Evolutionary conservation across 2,329 filamentous ascomycete species (phyloP), one percentile per base, ranked within the genome.

Genomic region (Colletotrichum gloeosporioides): DNA sequence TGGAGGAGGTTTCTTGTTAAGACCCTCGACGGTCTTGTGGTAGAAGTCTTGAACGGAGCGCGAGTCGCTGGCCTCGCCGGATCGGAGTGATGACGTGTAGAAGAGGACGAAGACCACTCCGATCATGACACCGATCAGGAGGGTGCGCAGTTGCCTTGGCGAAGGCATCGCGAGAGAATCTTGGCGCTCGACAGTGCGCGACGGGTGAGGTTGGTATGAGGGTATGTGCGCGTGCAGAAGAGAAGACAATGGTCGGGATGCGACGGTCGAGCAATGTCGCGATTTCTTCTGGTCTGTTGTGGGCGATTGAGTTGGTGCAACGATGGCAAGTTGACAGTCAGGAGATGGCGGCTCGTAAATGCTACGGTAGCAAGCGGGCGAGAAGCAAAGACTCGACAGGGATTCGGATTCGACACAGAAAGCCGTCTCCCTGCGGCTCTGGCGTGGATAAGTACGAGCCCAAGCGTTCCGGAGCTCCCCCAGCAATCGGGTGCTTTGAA

Each of bases 81-180:
- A 86, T 73, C 90, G 88, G 69, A 90, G 86, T 65, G 89, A 89
- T n/a, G 90, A 90, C 25, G 93, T 93, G 83, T 95, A 93, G 87
- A 96, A 95, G 79, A 98, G 87, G 71, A 94, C 86, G 62, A 93
- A 89, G 79, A 96, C 85, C 76, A 96, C 85, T 75, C 91, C 87
- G 78, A 92, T 88, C 79, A 96, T 79, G 72, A 93, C 88, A 73
- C 93, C 87, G 80, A 96, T 87, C 78, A 91, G 87, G 72, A 95
- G 86, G 79, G 94, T 87, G 82, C 93, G 93, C 80, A 95, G 82
- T 80, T 95, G 93, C 78, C 95, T 92, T 80, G 90, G 88, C 25
- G 93, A 94, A 80, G 92, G 91, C 94, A 95, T 95, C 75, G 75
- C 81, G 69, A 32, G 25, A 29, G 77, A 53, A 16, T 68, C 32